Base-by-base conservation (phyloP, 768 basidiomycete species). In the Lentinula boryana region DNA sequence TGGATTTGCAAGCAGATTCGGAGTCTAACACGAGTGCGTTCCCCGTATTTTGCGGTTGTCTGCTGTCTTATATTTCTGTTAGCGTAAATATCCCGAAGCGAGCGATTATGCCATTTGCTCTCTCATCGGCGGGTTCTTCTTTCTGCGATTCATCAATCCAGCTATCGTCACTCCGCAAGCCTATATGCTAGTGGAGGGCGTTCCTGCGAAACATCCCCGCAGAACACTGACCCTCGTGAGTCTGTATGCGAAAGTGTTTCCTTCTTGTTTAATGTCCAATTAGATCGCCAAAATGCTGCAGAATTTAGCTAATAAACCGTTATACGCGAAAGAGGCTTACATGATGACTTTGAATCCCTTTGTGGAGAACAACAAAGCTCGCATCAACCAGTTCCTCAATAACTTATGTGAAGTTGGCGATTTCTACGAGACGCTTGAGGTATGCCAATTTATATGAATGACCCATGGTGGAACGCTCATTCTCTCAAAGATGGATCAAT, bases 1-100 rank as follows among this genome's bases (percentile, higher is more conserved):
- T 99, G 97, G 97, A 99, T 99, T 70, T 99, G 97, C 78, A 99
- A 99, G 75, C 97, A 99, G 75, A 99, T 99, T 70, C 80, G 95
- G 63, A 96, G 94, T 78, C 74, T 99, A 70, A 98, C 96, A 54
- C 82, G 93, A 77, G 96, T 98, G 67, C 60, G 85, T 75, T 50
- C 18, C 52, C 60, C 9, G 21, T 56, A 18, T 32, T 46, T 3
- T 61, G 54, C 62, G 60, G 59, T 60, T 58, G 8, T 58, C 56
- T 51, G 10, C 16, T 23, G n/a, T 36, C 58, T 48, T 7, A 48
- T 53, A 51, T 40, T 49, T 27, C 40, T 44, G 65, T 5, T 71
- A 98, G 97, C 84, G 97, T 58, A 98, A 98, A 80, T 99, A 98
- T 74, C 97, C 97, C 1, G 97, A 99, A 60, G 97, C 96, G 33